Evolutionary conservation across 768 basidiomycete species (phyloP), one percentile per base, ranked within the genome.

Genomic region (Boletus barrowsii): DNA sequence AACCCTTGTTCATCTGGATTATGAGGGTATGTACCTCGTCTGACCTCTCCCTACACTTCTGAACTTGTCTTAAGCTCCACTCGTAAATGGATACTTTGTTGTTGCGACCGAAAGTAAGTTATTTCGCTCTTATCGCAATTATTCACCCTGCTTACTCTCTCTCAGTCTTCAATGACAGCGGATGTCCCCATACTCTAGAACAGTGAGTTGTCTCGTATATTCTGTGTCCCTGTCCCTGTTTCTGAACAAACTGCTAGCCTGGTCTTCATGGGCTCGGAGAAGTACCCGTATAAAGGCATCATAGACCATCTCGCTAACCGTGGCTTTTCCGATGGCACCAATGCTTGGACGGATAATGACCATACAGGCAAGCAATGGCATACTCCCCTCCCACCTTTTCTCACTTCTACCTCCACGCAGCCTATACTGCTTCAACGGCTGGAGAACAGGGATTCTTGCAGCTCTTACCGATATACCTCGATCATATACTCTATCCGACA

Each of bases 321-420:
- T 51, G 92, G 92, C 18, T 93, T 95, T 68, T 89, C 92, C 8
- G 84, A 90, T 57, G 92, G 91, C 33, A 92, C 88, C 10, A 97
- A 98, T 69, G 96, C 96, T 2, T 99, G 96, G 97, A 98, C 97
- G 4, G 96, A 90, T 65, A 94, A 83, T 42, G 92, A 93, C 65
- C 87, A 97, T 65, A 97, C 95, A 43, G 69, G 69, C 41, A 44
- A 59, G 52, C 18, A 10, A 20, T 4, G 5, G 26, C n/a, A 3
- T 42, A 15, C 15, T n/a, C 15, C 8, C 4, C 13, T 30, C 39
- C 3, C 33, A n/a, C 22, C 30, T 14, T 49, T 32, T 15, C 33
- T 58, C 30, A 51, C 45, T 5, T 46, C 17, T 36, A 20, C 32
- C 47, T 44, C 30, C 36, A 24, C 5, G 4, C 24, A 70, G 92